Percentiles rank a stretch among this genome's conserved stretches.
phyloP scores from a whole-genome alignment of 495 filamentous ascomycete genomes.

The Neurospora tetraspora region DNA sequence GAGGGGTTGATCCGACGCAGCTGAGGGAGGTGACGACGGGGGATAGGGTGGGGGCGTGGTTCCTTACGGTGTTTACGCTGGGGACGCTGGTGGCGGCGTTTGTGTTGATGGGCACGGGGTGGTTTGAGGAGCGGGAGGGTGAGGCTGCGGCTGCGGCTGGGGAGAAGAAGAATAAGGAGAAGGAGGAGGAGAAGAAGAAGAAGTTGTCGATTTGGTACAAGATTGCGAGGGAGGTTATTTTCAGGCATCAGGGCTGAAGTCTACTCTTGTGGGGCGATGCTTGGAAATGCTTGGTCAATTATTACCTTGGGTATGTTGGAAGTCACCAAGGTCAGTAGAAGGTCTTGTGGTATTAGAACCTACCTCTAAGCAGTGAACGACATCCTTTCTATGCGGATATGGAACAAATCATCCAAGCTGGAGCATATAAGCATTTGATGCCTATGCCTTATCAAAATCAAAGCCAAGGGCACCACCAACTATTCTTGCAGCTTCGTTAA shows the following conservation, averaged over 20 bases:
- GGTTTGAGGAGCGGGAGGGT: neutral
- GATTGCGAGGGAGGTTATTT: neutral
- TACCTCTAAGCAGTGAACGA: neutral
- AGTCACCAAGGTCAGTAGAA: neutral
- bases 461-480: neutral
- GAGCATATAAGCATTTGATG: neutral
- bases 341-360: neutral
- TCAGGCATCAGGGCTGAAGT: neutral
- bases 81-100: conserved; percentile 15
- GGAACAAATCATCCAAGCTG: neutral
- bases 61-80: conserved; percentile 40
- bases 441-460: neutral
- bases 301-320: neutral
- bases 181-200: neutral
- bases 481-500: neutral
- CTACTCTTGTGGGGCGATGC: neutral
- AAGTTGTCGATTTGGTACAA: neutral
- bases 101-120: conserved; percentile 16
- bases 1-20: conserved; percentile 11
- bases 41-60: conserved; percentile 47
- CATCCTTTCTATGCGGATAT: neutral
- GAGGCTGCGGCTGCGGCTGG: neutral
- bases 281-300: neutral
- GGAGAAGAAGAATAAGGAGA: neutral
- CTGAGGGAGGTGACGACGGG: conserved; percentile 34